These are phyloP conservation scores for Kodamaea kaohsiungensis DNA, from an alignment of 805 yeast genomes.

Conservation along the genomic window DNA sequence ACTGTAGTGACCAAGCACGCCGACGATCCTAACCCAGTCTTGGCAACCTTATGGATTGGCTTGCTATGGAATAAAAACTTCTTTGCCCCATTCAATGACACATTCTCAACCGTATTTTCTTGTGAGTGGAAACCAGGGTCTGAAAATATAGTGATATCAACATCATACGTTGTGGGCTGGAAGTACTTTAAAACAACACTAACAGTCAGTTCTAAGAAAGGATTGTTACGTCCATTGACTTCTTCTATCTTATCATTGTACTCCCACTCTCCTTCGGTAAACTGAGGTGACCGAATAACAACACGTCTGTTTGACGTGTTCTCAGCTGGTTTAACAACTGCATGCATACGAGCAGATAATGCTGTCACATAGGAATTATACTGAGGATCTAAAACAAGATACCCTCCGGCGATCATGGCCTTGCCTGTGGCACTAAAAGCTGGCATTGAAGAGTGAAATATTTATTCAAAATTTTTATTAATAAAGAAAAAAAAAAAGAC, in stretches of 20 bases:
- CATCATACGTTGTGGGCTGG: constrained; percentile 31
- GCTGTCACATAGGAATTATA: constrained; percentile 84
- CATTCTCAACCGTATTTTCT: constrained; percentile 38
- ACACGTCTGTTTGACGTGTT: constrained; percentile 24
- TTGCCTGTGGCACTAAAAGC: constrained; percentile 95
- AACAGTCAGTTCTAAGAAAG: constrained; percentile 71
- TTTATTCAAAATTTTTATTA: neutral
- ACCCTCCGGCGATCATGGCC: constrained; percentile 93
- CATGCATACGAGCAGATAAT: constrained; percentile 86
- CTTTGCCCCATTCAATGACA: constrained; percentile 36
- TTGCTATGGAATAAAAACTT: constrained; percentile 59
- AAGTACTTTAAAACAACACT: constrained; percentile 56
- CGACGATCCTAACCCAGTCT: constrained; percentile 95
- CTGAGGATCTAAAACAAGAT: constrained; percentile 77
- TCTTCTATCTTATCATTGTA: constrained; percentile 39
- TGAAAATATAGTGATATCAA: constrained; percentile 66
- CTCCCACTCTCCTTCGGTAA: constrained; percentile 67
- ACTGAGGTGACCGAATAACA: constrained; percentile 73
- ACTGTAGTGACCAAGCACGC: constrained; percentile 89
- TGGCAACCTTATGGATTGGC: constrained; percentile 72
- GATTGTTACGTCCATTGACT: constrained; percentile 49
- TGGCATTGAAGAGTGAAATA: constrained; percentile 19
- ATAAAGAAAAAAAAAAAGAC: neutral
- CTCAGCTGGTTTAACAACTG: constrained; percentile 41
- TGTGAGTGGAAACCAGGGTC: constrained; percentile 91